A percentile compares a stretch with the other conserved stretches of the same genome.
Conservation (phyloP, 2,329 filamentous ascomycete genomes). For the Claviceps citrina region DNA sequence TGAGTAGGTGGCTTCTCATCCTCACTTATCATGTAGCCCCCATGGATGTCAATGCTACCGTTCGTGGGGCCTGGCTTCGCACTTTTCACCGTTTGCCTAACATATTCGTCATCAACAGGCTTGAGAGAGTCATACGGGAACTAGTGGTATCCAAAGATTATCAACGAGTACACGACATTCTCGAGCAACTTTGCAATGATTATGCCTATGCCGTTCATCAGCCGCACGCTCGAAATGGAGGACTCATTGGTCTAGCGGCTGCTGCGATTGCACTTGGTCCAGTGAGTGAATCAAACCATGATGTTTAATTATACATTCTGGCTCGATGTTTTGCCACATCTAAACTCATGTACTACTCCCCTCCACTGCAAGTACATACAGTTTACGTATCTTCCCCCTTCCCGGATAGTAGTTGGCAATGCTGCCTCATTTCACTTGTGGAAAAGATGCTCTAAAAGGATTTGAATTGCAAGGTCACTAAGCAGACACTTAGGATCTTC, state of each 20-base stretch:
- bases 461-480: not conserved
- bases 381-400: not conserved
- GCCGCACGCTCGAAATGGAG: conserved; percentile 89
- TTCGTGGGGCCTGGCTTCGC: not conserved
- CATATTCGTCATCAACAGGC: conserved; percentile 32
- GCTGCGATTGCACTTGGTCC: conserved; percentile 88
- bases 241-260: conserved; percentile 85
- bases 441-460: not conserved
- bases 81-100: conserved; percentile 6
- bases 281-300: conserved; percentile 38
- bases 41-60: not conserved
- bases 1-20: conserved; percentile 48
- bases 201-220: conserved; percentile 96
- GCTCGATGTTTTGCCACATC: not conserved
- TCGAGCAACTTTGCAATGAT: conserved; percentile 92
- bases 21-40: not conserved
- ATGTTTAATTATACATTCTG: not conserved
- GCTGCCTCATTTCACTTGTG: not conserved
- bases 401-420: not conserved
- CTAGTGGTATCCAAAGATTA: conserved; percentile 63
- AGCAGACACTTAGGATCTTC: conserved; percentile 52
- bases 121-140: conserved; percentile 83
- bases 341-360: not conserved
- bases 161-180: conserved; percentile 67
- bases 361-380: not conserved